Base-by-base conservation (phyloP, 2,329 filamentous ascomycete genomes). In the Hymenoscyphus fraxineus region DNA sequence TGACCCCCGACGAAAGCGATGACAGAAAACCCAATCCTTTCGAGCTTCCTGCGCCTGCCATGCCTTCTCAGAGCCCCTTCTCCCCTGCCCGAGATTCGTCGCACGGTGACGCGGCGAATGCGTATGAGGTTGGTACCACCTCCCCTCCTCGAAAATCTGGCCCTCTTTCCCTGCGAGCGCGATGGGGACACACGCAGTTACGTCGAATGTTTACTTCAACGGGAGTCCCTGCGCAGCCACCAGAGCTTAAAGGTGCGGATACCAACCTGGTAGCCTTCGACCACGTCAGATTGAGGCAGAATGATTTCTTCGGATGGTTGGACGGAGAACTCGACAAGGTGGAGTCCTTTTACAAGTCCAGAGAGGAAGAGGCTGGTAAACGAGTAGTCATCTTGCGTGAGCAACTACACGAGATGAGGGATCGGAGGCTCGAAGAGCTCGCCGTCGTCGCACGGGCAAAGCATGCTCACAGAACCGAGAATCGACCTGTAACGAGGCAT, bases 331-430 rank as follows among this genome's bases (percentile, higher is more conserved):
- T 99, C 15, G 83, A 88, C n/a, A 99, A 98, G 78, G 92, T 99
- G 12, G 93, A 99, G 74, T 78, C 81, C 0, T 99, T 99, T 73
- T 98, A 98, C 80, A 88, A 86, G 70, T 80, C 86, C 69, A 97
- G 97, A 74, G 95, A 99, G 74, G 84, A 91, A 35, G 92, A 97
- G 74, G 92, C 94, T 0, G 89, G 87, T 0, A 80, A 88, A 62
- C 86, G 93, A 1, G 79, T 97, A 31, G 79, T 81, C 0, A 76
- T 89, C 3, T 81, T 99, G 58, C 86, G 91, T 54, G 87, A 93
- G 60, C 95, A 99, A 75, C 82, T 99, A 39, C 93, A 96, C 74
- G 90, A 96, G 71, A 97, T 98, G 92, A 85, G 93, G 56, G 92
- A 96, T 75, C 85, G 90, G 15, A 87, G 94, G 27, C 83, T 92